phyloP scores from a whole-genome alignment of 352 stramenopile species.

The Globisporangium solare region DNA sequence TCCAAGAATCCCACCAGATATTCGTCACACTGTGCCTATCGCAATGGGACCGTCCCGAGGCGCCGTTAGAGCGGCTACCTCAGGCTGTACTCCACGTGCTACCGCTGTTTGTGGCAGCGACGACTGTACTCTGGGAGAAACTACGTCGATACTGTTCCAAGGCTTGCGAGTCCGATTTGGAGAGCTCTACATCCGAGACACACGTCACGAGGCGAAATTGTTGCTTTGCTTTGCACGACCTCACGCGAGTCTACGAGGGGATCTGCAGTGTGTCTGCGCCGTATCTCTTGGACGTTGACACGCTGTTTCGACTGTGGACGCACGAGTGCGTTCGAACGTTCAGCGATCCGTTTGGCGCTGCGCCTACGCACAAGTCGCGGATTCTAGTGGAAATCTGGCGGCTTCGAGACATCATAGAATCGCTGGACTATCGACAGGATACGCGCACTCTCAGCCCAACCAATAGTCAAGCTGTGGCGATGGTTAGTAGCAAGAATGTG shows the following conservation, averaged over 20 bases:
- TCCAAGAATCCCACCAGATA: slow-evolving; percentile 29
- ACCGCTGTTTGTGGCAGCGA: slow-evolving; percentile 28
- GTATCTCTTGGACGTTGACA: slow-evolving; percentile 36
- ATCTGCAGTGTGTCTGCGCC: slow-evolving; percentile 31
- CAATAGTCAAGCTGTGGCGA: too few species aligned
- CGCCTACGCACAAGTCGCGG: not conserved
- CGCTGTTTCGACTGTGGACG: slow-evolving; percentile 38
- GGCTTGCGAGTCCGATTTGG: too few species aligned
- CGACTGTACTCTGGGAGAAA: slow-evolving; percentile 50
- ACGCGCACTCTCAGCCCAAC: too few species aligned
- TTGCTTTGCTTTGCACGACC: slow-evolving; percentile 40
- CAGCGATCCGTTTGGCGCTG: slow-evolving; percentile 10
- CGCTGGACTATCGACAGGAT: slow-evolving; percentile 10
- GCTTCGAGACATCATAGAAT: slow-evolving; percentile 21
- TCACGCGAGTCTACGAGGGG: slow-evolving; percentile 42
- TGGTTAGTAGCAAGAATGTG: too few species aligned
- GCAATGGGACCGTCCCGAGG: slow-evolving; percentile 8
- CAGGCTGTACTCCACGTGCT: slow-evolving; percentile 18
- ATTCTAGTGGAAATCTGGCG: slow-evolving; percentile 16
- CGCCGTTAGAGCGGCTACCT: slow-evolving; percentile 11
- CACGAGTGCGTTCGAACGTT: slow-evolving; percentile 45
- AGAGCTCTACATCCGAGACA: too few species aligned
- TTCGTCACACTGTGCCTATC: slow-evolving; percentile 18
- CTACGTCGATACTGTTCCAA: slow-evolving; percentile 12
- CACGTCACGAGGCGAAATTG: not conserved